A percentile compares a stretch with the other conserved stretches of the same genome.
phyloP scores from a whole-genome alignment of 192 early-diverging fungal species.

The Phycomyces nitens region DNA sequence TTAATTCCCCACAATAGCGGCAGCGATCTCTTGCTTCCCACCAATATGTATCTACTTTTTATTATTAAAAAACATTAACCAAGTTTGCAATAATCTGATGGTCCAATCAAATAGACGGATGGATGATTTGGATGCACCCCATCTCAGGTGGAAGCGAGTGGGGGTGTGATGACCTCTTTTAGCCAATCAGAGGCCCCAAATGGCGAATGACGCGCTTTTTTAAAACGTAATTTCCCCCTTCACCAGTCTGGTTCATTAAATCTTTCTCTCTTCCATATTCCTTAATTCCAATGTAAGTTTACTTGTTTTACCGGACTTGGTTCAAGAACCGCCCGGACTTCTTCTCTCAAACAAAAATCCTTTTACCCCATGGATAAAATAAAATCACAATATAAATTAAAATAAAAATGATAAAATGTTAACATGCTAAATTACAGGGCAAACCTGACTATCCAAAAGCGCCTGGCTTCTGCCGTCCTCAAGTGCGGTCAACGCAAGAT shows the following conservation, averaged over 20 bases:
- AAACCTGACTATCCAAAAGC: slow-evolving; percentile 86
- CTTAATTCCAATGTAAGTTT: background rate
- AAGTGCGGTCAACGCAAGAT: slow-evolving; percentile 98
- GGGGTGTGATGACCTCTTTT: background rate
- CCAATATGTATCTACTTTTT: background rate
- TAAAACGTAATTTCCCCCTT: background rate
- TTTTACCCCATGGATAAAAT: no score
- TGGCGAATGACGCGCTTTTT: background rate
- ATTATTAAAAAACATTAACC: no score
- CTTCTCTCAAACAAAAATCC: background rate
- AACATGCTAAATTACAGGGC: slow-evolving; percentile 45
- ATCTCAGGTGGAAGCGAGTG: background rate
- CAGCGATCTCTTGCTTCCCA: no score
- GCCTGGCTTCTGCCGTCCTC: slow-evolving; percentile 93
- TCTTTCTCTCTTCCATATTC: slow-evolving; percentile 1
- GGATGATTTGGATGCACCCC: background rate
- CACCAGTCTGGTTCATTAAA: background rate
- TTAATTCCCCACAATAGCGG: background rate
- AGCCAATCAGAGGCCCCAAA: background rate
- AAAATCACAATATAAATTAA: background rate
- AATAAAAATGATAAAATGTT: background rate
- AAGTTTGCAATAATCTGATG: background rate
- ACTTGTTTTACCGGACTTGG: background rate
- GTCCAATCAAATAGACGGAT: slow-evolving; percentile 3
- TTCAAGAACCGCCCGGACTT: background rate